These are phyloP conservation scores for Simplicillium sp. DNA, from an alignment of 2,329 filamentous ascomycete genomes.

Conservation along the genomic window DNA sequence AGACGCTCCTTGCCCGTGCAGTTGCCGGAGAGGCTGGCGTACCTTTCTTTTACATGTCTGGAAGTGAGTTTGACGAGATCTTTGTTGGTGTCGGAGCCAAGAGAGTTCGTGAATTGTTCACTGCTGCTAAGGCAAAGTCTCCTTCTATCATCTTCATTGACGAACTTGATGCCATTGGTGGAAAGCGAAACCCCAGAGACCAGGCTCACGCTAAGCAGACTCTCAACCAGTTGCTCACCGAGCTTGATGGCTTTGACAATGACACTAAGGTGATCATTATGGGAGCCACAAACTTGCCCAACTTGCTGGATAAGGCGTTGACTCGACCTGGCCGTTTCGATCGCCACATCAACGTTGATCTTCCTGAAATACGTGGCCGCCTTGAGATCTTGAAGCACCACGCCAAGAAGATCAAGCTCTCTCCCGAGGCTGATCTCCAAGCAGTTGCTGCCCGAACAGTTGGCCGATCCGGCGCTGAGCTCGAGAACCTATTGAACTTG, in stretches of 20 bases:
- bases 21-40: constrained; percentile 96
- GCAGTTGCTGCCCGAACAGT: constrained; percentile 79
- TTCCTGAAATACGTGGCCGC: constrained; percentile 89
- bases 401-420: constrained; percentile 79
- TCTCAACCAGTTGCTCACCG: constrained; percentile 90
- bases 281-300: constrained; percentile 91
- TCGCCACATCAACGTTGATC: constrained; percentile 76
- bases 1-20: constrained; percentile 88
- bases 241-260: constrained; percentile 94
- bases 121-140: constrained; percentile 71
- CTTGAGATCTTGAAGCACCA: constrained; percentile 91
- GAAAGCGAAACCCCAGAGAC: constrained; percentile 85
- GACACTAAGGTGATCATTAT: constrained; percentile 92
- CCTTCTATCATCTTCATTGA: constrained; percentile 95
- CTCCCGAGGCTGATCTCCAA: constrained; percentile 71
- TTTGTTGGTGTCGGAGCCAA: constrained; percentile 97
- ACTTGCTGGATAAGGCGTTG: constrained; percentile 87
- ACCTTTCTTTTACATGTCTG: constrained; percentile 99
- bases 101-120: constrained; percentile 88
- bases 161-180: constrained; percentile 87
- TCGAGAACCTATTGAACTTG: constrained; percentile 95
- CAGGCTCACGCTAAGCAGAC: constrained; percentile 96
- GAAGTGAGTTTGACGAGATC: constrained; percentile 95
- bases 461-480: constrained; percentile 87
- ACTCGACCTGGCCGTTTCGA: constrained; percentile 94